A percentile compares a stretch with the other conserved stretches of the same genome.
phyloP scores from a whole-genome alignment of 2,329 filamentous ascomycete genomes.

The Colletotrichum zoysiae region DNA sequence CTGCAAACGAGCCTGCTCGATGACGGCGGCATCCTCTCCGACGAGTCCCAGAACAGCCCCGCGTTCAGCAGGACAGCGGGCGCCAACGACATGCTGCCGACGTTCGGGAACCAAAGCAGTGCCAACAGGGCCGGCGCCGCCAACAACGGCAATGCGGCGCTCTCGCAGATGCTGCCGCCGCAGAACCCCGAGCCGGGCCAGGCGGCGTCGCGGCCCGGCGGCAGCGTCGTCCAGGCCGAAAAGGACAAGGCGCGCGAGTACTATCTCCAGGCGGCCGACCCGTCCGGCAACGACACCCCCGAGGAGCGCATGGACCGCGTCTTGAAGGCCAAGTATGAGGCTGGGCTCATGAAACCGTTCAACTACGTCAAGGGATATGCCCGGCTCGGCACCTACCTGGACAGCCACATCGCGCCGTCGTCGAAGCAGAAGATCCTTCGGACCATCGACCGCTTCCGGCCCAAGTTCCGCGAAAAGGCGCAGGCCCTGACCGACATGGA shows the following conservation, averaged over 20 bases:
- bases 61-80: slow-evolving; percentile 55
- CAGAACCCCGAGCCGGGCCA: slow-evolving; percentile 61
- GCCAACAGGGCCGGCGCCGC: slow-evolving; percentile 43
- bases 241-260: slow-evolving; percentile 88
- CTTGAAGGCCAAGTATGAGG: slow-evolving; percentile 94
- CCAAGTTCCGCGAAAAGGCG: slow-evolving; percentile 95
- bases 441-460: slow-evolving; percentile 91
- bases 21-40: slow-evolving; percentile 78
- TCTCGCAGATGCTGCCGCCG: slow-evolving; percentile 60
- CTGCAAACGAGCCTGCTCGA: slow-evolving; percentile 92
- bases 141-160: slow-evolving; percentile 44
- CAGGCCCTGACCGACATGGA: slow-evolving; percentile 94
- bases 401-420: slow-evolving; percentile 83
- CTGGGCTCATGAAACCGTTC: slow-evolving; percentile 93
- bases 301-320: slow-evolving; percentile 97
- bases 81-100: slow-evolving; percentile 62
- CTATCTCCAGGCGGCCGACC: slow-evolving; percentile 96
- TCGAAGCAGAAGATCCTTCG: slow-evolving; percentile 93
- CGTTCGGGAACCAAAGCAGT: slow-evolving; percentile 59
- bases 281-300: slow-evolving; percentile 84
- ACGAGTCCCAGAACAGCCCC: slow-evolving; percentile 70
- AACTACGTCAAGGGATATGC: slow-evolving; percentile 99
- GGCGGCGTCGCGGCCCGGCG: slow-evolving; percentile 69
- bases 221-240: slow-evolving; percentile 74
- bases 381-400: slow-evolving; percentile 90